These are phyloP conservation scores for Stagonosporopsis cucurbitacearum DNA, from an alignment of 2,329 filamentous ascomycete species.

Conservation along the genomic window DNA sequence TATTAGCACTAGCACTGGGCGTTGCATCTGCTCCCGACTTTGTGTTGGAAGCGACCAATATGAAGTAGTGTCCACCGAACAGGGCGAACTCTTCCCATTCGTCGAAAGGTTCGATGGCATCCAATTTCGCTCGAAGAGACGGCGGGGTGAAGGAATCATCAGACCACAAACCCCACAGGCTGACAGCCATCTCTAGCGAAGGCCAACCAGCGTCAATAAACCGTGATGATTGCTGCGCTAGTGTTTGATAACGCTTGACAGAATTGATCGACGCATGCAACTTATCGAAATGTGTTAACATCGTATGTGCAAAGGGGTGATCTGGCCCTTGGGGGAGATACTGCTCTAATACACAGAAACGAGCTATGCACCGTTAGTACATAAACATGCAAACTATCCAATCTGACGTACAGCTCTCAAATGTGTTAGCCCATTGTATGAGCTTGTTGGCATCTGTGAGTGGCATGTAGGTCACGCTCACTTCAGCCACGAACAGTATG, in stretches of 20 bases:
- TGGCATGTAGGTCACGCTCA: conserved; percentile 91
- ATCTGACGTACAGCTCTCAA: conserved; percentile 67
- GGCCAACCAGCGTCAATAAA: conserved; percentile 75
- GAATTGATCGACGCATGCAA: conserved; percentile 79
- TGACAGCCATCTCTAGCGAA: conserved; percentile 63
- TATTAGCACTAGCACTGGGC: background rate
- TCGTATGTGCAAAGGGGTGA: conserved; percentile 85
- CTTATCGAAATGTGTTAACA: conserved; percentile 84
- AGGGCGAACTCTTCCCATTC: conserved; percentile 95
- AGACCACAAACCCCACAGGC: conserved; percentile 84
- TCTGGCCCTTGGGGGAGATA: conserved; percentile 77
- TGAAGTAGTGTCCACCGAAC: conserved; percentile 83
- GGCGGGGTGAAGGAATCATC: conserved; percentile 69
- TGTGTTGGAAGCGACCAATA: conserved; percentile 69
- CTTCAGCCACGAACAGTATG: conserved; percentile 85
- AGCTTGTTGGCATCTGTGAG: conserved; percentile 73
- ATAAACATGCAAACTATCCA: background rate
- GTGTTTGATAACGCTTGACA: conserved; percentile 71
- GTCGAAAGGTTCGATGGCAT: conserved; percentile 83
- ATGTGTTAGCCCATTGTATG: conserved; percentile 76
- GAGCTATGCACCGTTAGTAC: conserved; percentile 56
- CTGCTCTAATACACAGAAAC: conserved; percentile 88
- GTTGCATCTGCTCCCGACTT: conserved; percentile 19
- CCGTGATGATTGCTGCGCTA: conserved; percentile 69
- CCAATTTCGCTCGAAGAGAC: conserved; percentile 66